Evolutionary conservation across 2,329 filamentous ascomycete species (phyloP).

Genomic region (Ophiostoma piceae): DNA sequence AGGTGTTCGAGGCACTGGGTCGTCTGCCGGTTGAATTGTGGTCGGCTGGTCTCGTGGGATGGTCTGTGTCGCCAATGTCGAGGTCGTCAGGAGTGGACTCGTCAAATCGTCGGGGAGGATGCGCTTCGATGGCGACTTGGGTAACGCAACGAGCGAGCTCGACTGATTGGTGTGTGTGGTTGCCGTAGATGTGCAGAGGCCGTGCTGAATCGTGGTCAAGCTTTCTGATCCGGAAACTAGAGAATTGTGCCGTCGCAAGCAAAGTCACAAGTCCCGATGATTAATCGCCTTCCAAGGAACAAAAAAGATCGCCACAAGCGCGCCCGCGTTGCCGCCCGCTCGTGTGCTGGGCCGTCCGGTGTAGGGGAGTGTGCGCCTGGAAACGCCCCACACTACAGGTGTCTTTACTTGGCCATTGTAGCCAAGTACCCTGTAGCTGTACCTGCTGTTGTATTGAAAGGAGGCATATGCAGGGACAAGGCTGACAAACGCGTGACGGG

Average conservation of each 20-base stretch:
- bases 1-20: neutral
- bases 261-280: neutral
- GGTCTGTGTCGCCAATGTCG: neutral
- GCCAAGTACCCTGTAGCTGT: neutral
- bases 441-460: neutral
- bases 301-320: constrained; percentile 16
- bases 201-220: neutral
- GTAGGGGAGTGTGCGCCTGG: neutral
- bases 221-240: neutral
- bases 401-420: neutral
- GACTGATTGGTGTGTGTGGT: neutral
- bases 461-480: constrained; percentile 10
- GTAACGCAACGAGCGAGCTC: neutral
- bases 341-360: neutral
- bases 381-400: constrained; percentile 9
- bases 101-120: neutral
- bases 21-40: neutral
- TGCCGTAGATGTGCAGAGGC: neutral
- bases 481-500: constrained; percentile 3
- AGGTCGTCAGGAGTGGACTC: constrained; percentile 5
- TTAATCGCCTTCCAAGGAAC: neutral
- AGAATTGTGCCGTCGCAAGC: neutral
- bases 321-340: constrained; percentile 1
- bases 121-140: neutral
- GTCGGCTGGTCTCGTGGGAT: neutral